A percentile compares a stretch with the other conserved stretches of the same genome.
Conservation (phyloP, 148 eudicot species). For the Suaeda aralocaspica region DNA sequence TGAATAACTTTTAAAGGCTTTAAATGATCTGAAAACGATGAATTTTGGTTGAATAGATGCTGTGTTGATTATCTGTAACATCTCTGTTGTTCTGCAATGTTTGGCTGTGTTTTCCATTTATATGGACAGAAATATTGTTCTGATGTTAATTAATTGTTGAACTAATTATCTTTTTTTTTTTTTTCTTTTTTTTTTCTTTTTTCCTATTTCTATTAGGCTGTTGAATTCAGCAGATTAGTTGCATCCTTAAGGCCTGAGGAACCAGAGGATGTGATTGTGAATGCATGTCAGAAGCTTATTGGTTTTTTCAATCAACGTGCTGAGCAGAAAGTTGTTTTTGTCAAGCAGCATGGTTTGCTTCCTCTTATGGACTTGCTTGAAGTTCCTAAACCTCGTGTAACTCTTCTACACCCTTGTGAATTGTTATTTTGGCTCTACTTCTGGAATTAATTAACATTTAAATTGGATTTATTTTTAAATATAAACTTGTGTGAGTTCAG, state of each 20-base stretch:
- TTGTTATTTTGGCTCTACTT: slow-evolving; percentile 4
- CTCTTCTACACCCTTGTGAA: neutral
- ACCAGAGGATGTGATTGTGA: slow-evolving; percentile 82
- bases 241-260: slow-evolving; percentile 83
- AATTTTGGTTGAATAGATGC: neutral
- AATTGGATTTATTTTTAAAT: neutral
- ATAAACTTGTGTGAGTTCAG: slow-evolving; percentile 50
- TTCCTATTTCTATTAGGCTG: slow-evolving; percentile 89
- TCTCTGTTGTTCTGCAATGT: neutral
- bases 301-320: slow-evolving; percentile 83
- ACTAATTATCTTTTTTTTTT: slow-evolving; percentile 4
- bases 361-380: slow-evolving; percentile 94
- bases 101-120: neutral
- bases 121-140: neutral
- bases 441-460: neutral
- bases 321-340: slow-evolving; percentile 83
- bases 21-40: neutral
- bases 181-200: too few species aligned
- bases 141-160: neutral
- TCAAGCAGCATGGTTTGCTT: slow-evolving; percentile 89
- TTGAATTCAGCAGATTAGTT: slow-evolving; percentile 85
- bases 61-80: neutral
- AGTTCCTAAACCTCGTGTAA: slow-evolving; percentile 74
- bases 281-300: slow-evolving; percentile 85
- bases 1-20: neutral